Conservation (phyloP, 2,329 filamentous ascomycete species). For the Drechslera avenae region DNA sequence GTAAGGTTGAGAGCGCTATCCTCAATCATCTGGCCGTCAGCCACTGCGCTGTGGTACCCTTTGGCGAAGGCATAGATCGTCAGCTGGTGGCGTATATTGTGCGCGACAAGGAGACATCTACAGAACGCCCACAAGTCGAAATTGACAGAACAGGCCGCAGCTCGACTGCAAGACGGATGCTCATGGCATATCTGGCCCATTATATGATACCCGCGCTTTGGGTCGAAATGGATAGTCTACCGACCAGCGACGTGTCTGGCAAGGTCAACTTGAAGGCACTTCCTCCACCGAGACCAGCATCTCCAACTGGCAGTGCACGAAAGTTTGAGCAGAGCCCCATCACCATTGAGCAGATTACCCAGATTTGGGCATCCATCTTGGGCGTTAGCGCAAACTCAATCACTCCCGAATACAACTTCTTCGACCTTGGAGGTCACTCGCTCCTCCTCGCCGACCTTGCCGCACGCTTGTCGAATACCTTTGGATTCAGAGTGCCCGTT, state of each 20-base stretch:
- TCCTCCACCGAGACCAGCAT: conserved; percentile 63
- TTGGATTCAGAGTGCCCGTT: conserved; percentile 75
- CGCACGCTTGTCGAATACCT: conserved; percentile 69
- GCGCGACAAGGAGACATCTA: conserved; percentile 64
- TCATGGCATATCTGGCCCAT: conserved; percentile 71
- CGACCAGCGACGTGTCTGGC: conserved; percentile 78
- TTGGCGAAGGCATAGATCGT: conserved; percentile 75
- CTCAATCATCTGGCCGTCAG: conserved; percentile 71
- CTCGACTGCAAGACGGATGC: conserved; percentile 67
- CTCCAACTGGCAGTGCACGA: conserved; percentile 52
- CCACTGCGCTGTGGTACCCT: conserved; percentile 72
- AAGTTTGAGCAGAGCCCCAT: conserved; percentile 67
- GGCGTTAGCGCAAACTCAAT: conserved; percentile 67
- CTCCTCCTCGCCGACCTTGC: conserved; percentile 77
- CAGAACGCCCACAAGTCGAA: conserved; percentile 64
- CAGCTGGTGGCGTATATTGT: conserved; percentile 80
- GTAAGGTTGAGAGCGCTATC: conserved; percentile 76
- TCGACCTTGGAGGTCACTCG: conserved; percentile 80
- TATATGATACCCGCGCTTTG: conserved; percentile 84
- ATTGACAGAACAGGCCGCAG: conserved; percentile 75
- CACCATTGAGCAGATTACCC: conserved; percentile 68
- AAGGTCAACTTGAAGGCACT: conserved; percentile 76
- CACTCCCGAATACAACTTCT: conserved; percentile 75
- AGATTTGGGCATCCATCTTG: conserved; percentile 73
- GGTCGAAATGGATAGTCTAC: conserved; percentile 73